These are phyloP conservation scores for Nicotiana undulata DNA, from an alignment of 257 asterid genomes.

Conservation along the genomic window DNA sequence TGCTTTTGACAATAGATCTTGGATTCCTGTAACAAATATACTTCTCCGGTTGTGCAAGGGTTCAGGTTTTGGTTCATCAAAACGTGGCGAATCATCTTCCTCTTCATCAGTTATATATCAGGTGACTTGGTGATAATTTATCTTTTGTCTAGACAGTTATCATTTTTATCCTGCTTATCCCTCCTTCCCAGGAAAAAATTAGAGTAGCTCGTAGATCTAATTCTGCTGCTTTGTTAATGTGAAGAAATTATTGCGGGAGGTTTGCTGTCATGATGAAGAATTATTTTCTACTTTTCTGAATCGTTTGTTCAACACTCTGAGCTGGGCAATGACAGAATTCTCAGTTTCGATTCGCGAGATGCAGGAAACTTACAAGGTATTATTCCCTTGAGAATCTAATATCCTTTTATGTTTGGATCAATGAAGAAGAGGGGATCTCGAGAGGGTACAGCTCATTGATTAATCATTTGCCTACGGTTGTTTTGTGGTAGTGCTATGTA, in stretches of 20 bases:
- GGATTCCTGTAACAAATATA: constrained; percentile 92
- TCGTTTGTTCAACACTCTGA: constrained; percentile 76
- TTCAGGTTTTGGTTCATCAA: constrained; percentile 72
- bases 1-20: constrained; percentile 85
- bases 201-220: constrained; percentile 5
- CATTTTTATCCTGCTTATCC: neutral
- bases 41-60: constrained; percentile 76
- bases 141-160: neutral
- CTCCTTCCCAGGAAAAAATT: neutral
- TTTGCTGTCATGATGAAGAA: constrained; percentile 57
- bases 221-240: constrained; percentile 6
- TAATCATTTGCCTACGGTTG: too few relatives aligned
- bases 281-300: constrained; percentile 84
- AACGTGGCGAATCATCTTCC: constrained; percentile 79
- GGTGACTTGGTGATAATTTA: constrained; percentile 28
- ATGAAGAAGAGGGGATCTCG: neutral
- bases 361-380: constrained; percentile 91
- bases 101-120: constrained; percentile 75
- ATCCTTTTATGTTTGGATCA: neutral
- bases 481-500: neutral
- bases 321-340: constrained; percentile 98
- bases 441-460: neutral
- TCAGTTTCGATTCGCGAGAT: constrained; percentile 85
- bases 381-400: neutral
- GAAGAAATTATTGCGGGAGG: constrained; percentile 75